Conservation (phyloP, 129 eudicot genomes). For the Kitagawia praeruptora region DNA sequence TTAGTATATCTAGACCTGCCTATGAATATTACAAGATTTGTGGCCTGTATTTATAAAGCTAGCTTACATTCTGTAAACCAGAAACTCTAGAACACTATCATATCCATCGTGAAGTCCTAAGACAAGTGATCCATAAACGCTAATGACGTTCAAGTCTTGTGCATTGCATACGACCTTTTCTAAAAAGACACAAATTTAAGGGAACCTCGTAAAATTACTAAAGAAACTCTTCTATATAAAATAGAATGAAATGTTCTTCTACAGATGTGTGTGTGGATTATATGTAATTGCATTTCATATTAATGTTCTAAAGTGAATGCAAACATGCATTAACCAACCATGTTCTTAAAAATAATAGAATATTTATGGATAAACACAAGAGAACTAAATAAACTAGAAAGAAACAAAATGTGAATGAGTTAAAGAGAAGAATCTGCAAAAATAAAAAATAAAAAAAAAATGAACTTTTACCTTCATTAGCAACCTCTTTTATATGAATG, state of each 20-base stretch:
- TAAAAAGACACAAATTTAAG: too few species aligned
- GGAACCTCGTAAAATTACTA: too few species aligned
- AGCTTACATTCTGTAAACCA: background rate
- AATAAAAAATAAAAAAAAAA: background rate
- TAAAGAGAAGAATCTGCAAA: background rate
- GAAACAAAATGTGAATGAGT: background rate
- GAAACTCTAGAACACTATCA: background rate
- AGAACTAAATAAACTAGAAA: background rate
- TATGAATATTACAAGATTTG: background rate
- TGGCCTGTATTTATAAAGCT: background rate
- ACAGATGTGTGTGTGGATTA: background rate
- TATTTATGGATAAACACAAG: background rate
- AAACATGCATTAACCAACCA: background rate
- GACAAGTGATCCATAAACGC: background rate
- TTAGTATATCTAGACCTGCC: background rate
- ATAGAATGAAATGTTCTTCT: background rate
- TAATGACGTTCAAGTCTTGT: background rate
- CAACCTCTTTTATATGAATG: background rate
- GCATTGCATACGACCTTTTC: background rate
- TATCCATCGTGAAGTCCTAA: background rate
- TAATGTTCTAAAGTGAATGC: background rate
- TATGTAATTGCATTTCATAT: background rate
- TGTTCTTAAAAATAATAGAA: background rate
- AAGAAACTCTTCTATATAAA: background rate
- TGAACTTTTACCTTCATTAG: slow-evolving; percentile 12